These are phyloP conservation scores for Isoetes taiwanensis DNA, from an alignment of 75 land plant genomes.

Conservation along the genomic window DNA sequence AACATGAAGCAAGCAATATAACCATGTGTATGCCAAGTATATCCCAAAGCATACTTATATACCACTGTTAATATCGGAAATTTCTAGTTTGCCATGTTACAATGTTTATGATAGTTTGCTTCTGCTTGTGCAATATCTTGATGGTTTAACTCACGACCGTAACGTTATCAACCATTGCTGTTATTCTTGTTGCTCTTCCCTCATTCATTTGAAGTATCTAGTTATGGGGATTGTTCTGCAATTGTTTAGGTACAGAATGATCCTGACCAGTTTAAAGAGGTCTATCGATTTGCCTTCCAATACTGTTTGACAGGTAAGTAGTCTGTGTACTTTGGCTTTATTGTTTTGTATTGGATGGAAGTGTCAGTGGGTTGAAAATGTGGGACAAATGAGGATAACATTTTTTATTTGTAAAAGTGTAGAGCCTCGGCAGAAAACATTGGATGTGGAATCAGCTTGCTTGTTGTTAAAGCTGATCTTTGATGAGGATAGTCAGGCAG, in stretches of 20 bases:
- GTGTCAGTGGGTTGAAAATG: too few species aligned
- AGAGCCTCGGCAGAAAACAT: constrained; percentile 58
- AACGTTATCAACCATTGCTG: too few species aligned
- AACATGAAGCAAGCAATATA: too few species aligned
- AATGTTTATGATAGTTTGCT: too few species aligned
- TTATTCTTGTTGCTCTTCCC: too few species aligned
- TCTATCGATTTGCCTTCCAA: constrained; percentile 62
- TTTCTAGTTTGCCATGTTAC: too few species aligned
- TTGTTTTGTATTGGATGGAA: neutral
- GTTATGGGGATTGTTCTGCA: neutral
- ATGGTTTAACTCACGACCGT: too few species aligned
- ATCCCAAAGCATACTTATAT: too few species aligned
- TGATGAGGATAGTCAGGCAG: constrained; percentile 48
- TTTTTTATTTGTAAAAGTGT: neutral
- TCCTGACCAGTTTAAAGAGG: constrained; percentile 49
- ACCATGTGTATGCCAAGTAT: too few species aligned
- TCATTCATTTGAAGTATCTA: too few species aligned
- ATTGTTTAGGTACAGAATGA: constrained; percentile 28
- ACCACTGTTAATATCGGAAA: too few species aligned
- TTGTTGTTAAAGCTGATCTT: constrained; percentile 70
- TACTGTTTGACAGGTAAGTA: constrained; percentile 81
- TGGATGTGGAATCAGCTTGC: constrained; percentile 79
- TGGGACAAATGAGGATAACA: too few species aligned
- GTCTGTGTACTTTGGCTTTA: neutral
- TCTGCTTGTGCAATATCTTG: neutral